Percentiles rank a stretch among this genome's conserved stretches.
These are phyloP conservation scores for Marvania coccoides DNA, from an alignment of 139 green algal species.

Conservation along the genomic window DNA sequence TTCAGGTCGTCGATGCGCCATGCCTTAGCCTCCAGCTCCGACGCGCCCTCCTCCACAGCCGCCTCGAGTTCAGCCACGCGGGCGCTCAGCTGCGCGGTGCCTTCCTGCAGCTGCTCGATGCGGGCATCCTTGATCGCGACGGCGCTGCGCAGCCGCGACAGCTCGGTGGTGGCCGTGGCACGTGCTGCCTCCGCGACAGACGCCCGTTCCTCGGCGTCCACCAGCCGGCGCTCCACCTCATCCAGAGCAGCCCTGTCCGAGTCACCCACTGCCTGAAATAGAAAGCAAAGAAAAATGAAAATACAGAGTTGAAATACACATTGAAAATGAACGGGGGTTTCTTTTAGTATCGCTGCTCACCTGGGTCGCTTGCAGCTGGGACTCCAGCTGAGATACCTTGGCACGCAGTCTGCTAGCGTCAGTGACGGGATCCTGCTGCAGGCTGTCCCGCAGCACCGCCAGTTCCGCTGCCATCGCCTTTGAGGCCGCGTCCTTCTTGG, in stretches of 20 bases:
- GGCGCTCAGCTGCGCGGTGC: not conserved
- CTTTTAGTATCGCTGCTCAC: not conserved
- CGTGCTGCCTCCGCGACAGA: not conserved
- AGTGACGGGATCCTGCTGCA: not conserved
- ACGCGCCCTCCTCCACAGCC: not conserved
- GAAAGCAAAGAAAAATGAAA: too few relatives aligned
- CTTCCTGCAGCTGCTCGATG: not conserved
- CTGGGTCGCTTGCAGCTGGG: not conserved
- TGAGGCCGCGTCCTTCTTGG: not conserved
- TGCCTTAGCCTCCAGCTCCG: not conserved
- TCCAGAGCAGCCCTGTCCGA: not conserved
- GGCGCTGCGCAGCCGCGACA: not conserved
- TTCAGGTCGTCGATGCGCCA: not conserved
- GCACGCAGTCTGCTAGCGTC: not conserved
- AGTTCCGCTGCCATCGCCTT: not conserved
- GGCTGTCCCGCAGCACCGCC: not conserved
- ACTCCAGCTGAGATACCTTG: not conserved
- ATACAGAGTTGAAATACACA: too few relatives aligned
- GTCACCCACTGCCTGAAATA: not conserved
- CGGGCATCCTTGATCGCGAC: not conserved
- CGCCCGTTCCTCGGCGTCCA: not conserved
- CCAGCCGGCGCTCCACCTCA: not conserved
- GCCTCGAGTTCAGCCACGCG: not conserved
- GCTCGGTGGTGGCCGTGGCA: not conserved
- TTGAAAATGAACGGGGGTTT: too few relatives aligned